Evolutionary conservation across 108 stramenopile species (phyloP).

Genomic region (Bacterosira constricta): DNA sequence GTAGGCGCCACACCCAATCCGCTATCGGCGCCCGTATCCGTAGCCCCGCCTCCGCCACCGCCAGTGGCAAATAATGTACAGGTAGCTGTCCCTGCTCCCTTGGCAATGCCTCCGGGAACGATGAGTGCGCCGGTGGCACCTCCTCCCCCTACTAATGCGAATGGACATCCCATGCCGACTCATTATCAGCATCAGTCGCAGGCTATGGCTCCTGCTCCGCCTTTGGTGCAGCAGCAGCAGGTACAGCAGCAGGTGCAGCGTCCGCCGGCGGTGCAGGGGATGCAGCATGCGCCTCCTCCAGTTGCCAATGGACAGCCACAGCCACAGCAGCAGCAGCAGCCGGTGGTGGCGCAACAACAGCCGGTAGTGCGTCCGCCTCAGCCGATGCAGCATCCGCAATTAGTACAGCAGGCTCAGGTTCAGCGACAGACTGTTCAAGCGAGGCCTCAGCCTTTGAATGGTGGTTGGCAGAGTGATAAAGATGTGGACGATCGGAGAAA

Average conservation of each 20-base stretch:
- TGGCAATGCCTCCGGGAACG: slow-evolving; percentile 23
- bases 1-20: slow-evolving; percentile 2
- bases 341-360: slow-evolving; percentile 48
- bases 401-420: slow-evolving; percentile 29
- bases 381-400: slow-evolving; percentile 46
- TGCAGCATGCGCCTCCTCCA: slow-evolving; percentile 42
- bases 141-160: slow-evolving; percentile 18
- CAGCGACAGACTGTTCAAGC: slow-evolving; percentile 40
- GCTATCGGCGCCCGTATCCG: neutral
- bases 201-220: slow-evolving; percentile 11
- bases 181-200: slow-evolving; percentile 51
- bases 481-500: slow-evolving; percentile 86
- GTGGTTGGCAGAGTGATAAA: slow-evolving; percentile 91
- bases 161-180: slow-evolving; percentile 39
- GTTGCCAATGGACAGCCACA: slow-evolving; percentile 18
- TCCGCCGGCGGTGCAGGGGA: slow-evolving; percentile 29
- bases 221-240: slow-evolving; percentile 35
- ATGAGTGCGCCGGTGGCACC: neutral
- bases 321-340: slow-evolving; percentile 51
- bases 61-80: neutral
- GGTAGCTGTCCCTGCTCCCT: neutral
- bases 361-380: slow-evolving; percentile 37
- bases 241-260: slow-evolving; percentile 25
- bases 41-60: neutral
- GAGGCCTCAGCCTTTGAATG: slow-evolving; percentile 73